Evolutionary conservation across 2,329 filamentous ascomycete genomes (phyloP), one percentile per base, ranked within the genome.

Genomic region (Amesomyces nigricolor): DNA sequence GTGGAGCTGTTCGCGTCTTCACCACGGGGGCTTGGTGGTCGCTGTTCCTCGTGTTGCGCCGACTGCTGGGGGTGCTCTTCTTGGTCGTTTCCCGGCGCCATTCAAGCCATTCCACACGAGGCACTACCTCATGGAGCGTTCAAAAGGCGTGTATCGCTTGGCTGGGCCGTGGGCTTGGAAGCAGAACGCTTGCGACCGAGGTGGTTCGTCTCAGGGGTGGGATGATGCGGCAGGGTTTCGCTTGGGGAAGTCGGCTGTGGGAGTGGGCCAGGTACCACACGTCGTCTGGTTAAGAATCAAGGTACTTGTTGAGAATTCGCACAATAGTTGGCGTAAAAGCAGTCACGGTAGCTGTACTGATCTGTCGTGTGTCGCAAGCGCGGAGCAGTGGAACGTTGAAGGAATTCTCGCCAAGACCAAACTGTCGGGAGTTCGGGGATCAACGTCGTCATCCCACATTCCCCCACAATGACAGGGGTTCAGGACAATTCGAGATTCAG

Each of bases 1-100:
- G n/a, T 19, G 44, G 10, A 22, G 11, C 11, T 11, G 46, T 35
- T 3, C 40, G 51, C 35, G 46, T 5, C 16, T 19, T 19, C 45
- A 51, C 54, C 29, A 32, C 16, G 38, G 4, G 11, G 5, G 40
- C 17, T 46, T 4, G 38, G 29, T n/a, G 42, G 44, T 30, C 6
- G 42, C 14, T 45, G 43, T 9, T 43, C 30, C n/a, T 48, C 48
- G n/a, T 40, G 37, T 56, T 56, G 57, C 56, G 54, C 49, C 56
- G 30, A 53, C n/a, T 7, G 47, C 29, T 45, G 48, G 48, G 39
- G 44, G 42, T 16, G 43, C 6, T 53, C 55, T 39, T 40, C 43
- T 40, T 56, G 47, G 11, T 58, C 56, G 49, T 49, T 43, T 37
- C 45, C 48, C n/a, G 60, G 56, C 58, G 51, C 59, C 61, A 63